These are phyloP conservation scores for Fagopyrum esculentum DNA, from an alignment of 148 eudicot species.

Conservation along the genomic window DNA sequence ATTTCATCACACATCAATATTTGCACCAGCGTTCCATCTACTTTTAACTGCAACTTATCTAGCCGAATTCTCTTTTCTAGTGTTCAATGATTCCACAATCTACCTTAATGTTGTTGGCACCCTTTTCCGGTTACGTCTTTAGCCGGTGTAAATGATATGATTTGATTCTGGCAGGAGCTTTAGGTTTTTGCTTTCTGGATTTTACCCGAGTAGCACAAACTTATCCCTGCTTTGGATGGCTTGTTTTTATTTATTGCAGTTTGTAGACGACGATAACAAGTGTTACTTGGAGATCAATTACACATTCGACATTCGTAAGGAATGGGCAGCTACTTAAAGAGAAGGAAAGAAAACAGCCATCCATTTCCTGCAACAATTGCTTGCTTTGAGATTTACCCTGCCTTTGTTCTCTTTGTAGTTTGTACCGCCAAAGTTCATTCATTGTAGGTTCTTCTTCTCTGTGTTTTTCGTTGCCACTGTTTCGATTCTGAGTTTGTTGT, in stretches of 20 bases:
- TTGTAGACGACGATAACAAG: conserved; percentile 58
- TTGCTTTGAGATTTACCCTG: background rate
- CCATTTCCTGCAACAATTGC: conserved; percentile 9
- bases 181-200: background rate
- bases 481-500: conserved; percentile 6
- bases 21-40: background rate
- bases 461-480: background rate
- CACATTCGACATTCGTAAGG: conserved; percentile 53
- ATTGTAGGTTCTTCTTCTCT: conserved; percentile 5
- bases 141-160: background rate
- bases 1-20: background rate
- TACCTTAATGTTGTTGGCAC: no score
- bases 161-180: background rate
- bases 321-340: conserved; percentile 25
- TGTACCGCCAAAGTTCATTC: conserved; percentile 7
- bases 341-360: background rate
- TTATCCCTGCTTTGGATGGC: background rate
- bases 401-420: background rate
- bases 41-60: background rate
- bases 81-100: background rate
- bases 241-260: conserved; percentile 26
- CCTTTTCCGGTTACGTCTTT: no score
- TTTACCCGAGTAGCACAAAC: background rate
- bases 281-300: conserved; percentile 63
- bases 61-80: background rate